phyloP scores from a whole-genome alignment of 2,329 filamentous ascomycete species.

The Coniochaeta hoffmannii region DNA sequence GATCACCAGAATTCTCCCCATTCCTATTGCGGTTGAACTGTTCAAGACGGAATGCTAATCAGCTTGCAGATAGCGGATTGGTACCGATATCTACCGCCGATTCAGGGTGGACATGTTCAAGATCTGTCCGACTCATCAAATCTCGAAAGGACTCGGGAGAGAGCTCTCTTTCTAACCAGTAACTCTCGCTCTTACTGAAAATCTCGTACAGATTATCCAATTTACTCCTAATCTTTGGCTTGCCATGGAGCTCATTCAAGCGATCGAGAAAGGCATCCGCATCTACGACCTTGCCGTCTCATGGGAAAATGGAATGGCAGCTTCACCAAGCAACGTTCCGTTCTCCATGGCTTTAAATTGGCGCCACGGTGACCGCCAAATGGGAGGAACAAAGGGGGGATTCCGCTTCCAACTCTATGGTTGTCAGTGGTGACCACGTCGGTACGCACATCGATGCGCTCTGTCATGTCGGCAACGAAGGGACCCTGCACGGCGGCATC shows the following conservation, averaged over 20 bases:
- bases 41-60: too few relatives aligned
- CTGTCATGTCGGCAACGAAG: background rate
- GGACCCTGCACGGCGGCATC: background rate
- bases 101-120: too few relatives aligned
- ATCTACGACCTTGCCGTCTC: conserved; percentile 1
- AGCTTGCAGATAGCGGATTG: too few relatives aligned
- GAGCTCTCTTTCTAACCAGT: too few relatives aligned
- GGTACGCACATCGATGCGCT: conserved; percentile 1
- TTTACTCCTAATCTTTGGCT: too few relatives aligned
- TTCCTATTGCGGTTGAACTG: too few relatives aligned
- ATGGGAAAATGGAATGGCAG: background rate
- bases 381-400: background rate
- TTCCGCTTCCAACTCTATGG: conserved; percentile 1
- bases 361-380: background rate
- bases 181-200: too few relatives aligned
- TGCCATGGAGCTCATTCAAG: background rate
- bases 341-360: background rate
- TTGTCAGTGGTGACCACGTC: background rate
- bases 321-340: background rate
- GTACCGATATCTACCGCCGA: too few relatives aligned
- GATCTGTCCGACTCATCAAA: too few relatives aligned
- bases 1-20: too few relatives aligned
- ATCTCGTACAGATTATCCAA: too few relatives aligned
- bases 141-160: too few relatives aligned
- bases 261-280: background rate